Base-by-base conservation (phyloP, 2,329 filamentous ascomycete species). In the Colletotrichum sp. region DNA sequence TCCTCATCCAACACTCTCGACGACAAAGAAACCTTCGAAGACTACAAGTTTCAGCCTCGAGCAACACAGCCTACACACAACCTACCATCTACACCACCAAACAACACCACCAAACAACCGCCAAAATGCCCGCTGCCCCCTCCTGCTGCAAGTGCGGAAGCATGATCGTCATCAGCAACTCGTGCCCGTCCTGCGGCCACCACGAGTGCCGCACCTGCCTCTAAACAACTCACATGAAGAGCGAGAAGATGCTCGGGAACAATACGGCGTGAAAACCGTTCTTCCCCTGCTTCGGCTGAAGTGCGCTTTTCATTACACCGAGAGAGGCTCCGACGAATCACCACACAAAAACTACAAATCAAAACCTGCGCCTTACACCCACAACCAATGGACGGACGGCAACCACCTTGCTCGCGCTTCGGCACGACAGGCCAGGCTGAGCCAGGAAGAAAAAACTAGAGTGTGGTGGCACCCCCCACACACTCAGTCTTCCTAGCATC, bases 141-240 rank as follows among this genome's bases (percentile, higher is more conserved):
- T 89, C 89, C 84, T 90, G 89, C 87, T 90, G 89, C 87, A 83
- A 89, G 80, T 90, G 89, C 84, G 87, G 87, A 79, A 84, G 86
- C 83, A 88, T 90, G 84, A 89, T 90, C 79, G 89, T 90, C 85
- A 90, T 90, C 84, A 90, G 88, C 87, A 89, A 84, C 81, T 87
- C 85, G 69, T 90, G 89, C 86, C 85, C 83, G 76, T 84, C 85
- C 80, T 90, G 89, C 81, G 84, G 85, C 68, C 89, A 90, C 84
- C 82, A 85, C 78, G 87, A 90, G 80, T 90, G 89, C 87, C 81
- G 78, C 76, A 82, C 87, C 75, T 90, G 89, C 83, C 81, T 84
- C 69, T 86, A 79, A 71, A 28, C 30, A n/a, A 59, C n/a, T 4
- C 6, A 32, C 30, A 15, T 10, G 52, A 63, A 7, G 15, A 65